A percentile compares a stretch with the other conserved stretches of the same genome.
phyloP scores from a whole-genome alignment of 2,329 filamentous ascomycete species.

The Verticillium nubilum region DNA sequence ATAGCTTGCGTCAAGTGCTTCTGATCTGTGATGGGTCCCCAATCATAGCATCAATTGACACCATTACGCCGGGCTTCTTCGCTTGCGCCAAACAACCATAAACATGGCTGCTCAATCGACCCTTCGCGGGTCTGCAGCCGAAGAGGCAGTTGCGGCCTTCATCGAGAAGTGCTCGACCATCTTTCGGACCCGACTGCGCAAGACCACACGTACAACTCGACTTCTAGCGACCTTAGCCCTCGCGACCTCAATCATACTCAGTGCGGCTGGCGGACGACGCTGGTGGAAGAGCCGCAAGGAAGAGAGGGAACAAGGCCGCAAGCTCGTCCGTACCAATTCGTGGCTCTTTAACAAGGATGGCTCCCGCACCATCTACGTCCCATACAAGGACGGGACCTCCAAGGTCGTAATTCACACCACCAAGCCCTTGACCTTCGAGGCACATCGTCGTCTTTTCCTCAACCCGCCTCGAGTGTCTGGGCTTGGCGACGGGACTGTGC shows the following conservation, averaged over 20 bases:
- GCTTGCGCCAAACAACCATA: conserved; percentile 13
- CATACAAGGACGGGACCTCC: conserved; percentile 79
- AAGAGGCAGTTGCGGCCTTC: conserved; percentile 62
- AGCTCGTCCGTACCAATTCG: conserved; percentile 84
- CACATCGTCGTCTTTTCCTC: conserved; percentile 86
- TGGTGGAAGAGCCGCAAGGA: conserved; percentile 69
- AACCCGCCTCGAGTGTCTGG: conserved; percentile 83
- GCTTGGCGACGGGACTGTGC: conserved; percentile 68
- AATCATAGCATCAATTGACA: conserved; percentile 4
- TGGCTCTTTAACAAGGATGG: conserved; percentile 93
- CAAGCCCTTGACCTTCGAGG: conserved; percentile 91
- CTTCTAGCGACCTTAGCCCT: conserved; percentile 73
- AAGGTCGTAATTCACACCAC: conserved; percentile 90
- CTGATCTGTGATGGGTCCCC: conserved; percentile 9
- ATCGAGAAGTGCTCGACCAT: conserved; percentile 53
- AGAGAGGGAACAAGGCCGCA: conserved; percentile 77
- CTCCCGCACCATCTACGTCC: conserved; percentile 89
- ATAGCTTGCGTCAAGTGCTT: neutral
- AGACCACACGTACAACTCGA: conserved; percentile 64
- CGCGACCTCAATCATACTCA: conserved; percentile 69
- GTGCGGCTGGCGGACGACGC: conserved; percentile 71
- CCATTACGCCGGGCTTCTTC: neutral
- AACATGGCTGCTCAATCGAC: conserved; percentile 86
- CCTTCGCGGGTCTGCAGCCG: conserved; percentile 58
- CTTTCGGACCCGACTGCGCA: conserved; percentile 49